Base-by-base conservation (phyloP, 352 stramenopile genomes). In the Phytophthora macrochlamydospora region DNA sequence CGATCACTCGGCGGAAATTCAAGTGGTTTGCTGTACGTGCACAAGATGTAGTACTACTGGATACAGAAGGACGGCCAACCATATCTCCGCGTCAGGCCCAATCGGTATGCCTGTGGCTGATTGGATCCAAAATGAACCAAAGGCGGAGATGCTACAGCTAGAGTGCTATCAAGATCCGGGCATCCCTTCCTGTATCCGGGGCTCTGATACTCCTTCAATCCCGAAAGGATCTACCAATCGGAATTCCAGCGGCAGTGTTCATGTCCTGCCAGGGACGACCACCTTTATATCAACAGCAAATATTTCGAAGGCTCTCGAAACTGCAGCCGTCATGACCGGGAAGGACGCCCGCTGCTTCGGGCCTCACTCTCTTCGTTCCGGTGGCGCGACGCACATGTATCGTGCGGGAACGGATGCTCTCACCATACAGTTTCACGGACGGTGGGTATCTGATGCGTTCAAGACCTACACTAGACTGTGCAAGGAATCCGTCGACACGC, bases 391-490 rank as follows among this genome's bases (percentile, higher is more conserved):
- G 2, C 62, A 64, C 31, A 69, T 70, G 51, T 65, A 60, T 28
- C 42, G 44, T 0, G 42, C 35, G 7, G 51, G 51, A 8, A 54
- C 60, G 7, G 62, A 70, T 38, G 42, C 42, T 2, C 55, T 65
- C 29, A 71, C 33, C 12, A 62, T 62, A 35, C 49, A 61, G 56
- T 58, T 60, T 48, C 50, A 71, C 35, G 49, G 51, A 12, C 55
- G 63, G 9, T 62, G 56, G 43, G 31, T 56, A 0, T 65, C 56
- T 1, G 56, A 62, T 18, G 43, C 40, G 12, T 71, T 58, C 43
- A 71, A 65, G 37, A 48, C 38, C 56, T 62, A 71, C 51, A 71
- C 56, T 9, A 65, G 42, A 13, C 44, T 62, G 1, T 58, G 62
- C 56, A 62, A 51, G 45, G 56, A 71, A 7, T 71, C 46, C 1